phyloP scores from a whole-genome alignment of 768 basidiomycete genomes.

The Leucocoprinus birnbaumii region DNA sequence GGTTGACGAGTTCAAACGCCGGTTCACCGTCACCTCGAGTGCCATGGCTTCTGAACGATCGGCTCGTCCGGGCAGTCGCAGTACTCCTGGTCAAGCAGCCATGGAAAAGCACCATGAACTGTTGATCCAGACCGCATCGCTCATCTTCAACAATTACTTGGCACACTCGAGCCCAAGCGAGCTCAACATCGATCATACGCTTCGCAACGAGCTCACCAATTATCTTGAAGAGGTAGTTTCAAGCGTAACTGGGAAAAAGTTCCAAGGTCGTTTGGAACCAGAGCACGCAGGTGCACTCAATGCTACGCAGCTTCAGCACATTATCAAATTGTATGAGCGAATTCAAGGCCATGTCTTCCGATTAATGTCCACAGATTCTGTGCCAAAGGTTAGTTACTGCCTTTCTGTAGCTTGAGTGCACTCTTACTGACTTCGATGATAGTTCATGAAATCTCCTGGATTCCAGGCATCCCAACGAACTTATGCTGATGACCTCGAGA shows the following conservation, averaged over 20 bases:
- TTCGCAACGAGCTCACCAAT: constrained; percentile 90
- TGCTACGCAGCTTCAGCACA: constrained; percentile 91
- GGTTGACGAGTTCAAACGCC: constrained; percentile 94
- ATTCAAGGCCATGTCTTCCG: constrained; percentile 98
- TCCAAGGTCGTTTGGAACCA: constrained; percentile 78
- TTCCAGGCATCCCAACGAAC: constrained; percentile 77
- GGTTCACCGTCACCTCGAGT: constrained; percentile 93
- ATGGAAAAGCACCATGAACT: constrained; percentile 98
- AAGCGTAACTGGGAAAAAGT: constrained; percentile 68
- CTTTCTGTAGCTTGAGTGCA: background rate
- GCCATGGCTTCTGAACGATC: constrained; percentile 61
- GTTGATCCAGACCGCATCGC: constrained; percentile 90
- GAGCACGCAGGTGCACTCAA: constrained; percentile 83
- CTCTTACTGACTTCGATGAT: constrained; percentile 13
- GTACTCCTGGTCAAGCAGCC: constrained; percentile 74
- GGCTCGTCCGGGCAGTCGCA: constrained; percentile 35
- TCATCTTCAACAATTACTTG: constrained; percentile 92
- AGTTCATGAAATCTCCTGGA: constrained; percentile 88
- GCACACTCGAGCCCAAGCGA: constrained; percentile 95
- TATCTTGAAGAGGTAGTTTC: constrained; percentile 91
- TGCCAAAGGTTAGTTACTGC: constrained; percentile 74
- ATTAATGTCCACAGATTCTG: constrained; percentile 96
- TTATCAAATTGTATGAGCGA: constrained; percentile 91
- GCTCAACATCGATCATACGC: constrained; percentile 96
- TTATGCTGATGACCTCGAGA: constrained; percentile 76